phyloP scores from a whole-genome alignment of 75 land plant species.

The Sequoia sempervirens region DNA sequence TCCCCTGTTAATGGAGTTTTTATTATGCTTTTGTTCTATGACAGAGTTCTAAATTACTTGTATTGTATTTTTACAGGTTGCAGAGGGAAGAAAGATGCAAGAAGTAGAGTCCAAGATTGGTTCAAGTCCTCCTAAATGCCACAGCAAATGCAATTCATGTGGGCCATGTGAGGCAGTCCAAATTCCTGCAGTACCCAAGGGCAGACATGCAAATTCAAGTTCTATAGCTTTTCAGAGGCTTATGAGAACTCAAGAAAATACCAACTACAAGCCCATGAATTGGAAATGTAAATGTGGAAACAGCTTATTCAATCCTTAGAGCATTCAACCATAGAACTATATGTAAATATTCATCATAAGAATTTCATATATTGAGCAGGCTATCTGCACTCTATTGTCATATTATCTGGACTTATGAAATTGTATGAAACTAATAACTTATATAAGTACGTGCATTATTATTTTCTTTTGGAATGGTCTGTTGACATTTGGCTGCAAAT shows the following conservation, averaged over 20 bases:
- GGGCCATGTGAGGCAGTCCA: constrained; percentile 25
- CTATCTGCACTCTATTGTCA: too few species aligned
- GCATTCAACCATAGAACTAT: background rate
- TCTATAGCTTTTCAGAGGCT: background rate
- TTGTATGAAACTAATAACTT: too few species aligned
- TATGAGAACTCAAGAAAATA: background rate
- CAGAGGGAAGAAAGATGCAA: background rate
- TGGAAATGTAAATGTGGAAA: constrained; percentile 29
- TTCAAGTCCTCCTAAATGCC: constrained; percentile 28
- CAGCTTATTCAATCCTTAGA: constrained; percentile 19
- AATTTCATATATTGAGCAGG: too few species aligned
- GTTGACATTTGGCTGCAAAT: too few species aligned
- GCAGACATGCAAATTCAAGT: background rate
- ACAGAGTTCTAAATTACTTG: background rate
- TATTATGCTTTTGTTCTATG: background rate
- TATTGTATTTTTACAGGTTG: background rate
- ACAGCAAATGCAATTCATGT: constrained; percentile 14
- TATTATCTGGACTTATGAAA: too few species aligned
- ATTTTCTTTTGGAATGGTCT: too few species aligned
- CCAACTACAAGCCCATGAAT: constrained; percentile 28
- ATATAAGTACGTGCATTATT: too few species aligned
- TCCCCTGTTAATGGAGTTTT: background rate
- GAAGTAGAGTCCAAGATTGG: constrained; percentile 7
- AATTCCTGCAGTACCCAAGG: constrained; percentile 14
- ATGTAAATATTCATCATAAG: too few species aligned